Percentiles rank a stretch among this genome's conserved stretches.
Conservation (phyloP, 148 eudicot genomes). For the Dysphania ambrosioides region DNA sequence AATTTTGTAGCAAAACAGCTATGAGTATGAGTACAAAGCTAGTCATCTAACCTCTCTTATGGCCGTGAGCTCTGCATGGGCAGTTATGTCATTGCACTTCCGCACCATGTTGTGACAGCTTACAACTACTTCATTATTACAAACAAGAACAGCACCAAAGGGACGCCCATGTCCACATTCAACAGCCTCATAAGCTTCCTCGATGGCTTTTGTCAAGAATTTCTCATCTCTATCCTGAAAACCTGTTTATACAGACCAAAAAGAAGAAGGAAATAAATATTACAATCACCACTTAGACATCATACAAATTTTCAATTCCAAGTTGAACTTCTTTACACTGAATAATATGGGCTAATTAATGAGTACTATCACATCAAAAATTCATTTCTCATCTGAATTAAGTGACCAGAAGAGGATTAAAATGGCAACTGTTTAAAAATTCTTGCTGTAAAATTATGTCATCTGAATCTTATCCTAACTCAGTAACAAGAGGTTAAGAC, state of each 20-base stretch:
- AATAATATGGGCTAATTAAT: too few species aligned
- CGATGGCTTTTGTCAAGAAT: conserved; percentile 66
- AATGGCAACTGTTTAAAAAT: too few species aligned
- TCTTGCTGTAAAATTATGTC: too few species aligned
- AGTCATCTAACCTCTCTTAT: conserved; percentile 64
- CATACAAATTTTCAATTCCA: too few species aligned
- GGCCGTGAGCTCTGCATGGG: conserved; percentile 89
- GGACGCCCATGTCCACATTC: conserved; percentile 82
- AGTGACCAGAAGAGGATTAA: too few species aligned
- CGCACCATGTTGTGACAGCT: conserved; percentile 80
- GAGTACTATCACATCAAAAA: too few species aligned
- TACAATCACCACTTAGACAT: conserved; percentile 1
- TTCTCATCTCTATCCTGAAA: conserved; percentile 73
- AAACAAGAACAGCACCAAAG: conserved; percentile 81
- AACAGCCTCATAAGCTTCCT: conserved; percentile 82
- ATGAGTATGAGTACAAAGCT: neutral
- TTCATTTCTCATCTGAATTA: too few species aligned
- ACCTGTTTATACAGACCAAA: conserved; percentile 39
- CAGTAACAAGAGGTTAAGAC: too few species aligned
- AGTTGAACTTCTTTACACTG: too few species aligned
- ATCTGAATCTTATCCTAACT: too few species aligned
- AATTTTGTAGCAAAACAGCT: neutral
- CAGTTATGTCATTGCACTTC: conserved; percentile 68
- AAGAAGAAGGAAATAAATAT: neutral
- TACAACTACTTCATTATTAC: conserved; percentile 65